Evolutionary conservation across 768 basidiomycete genomes (phyloP), one percentile per base, ranked within the genome.

Genomic region (Mrakia frigida): DNA sequence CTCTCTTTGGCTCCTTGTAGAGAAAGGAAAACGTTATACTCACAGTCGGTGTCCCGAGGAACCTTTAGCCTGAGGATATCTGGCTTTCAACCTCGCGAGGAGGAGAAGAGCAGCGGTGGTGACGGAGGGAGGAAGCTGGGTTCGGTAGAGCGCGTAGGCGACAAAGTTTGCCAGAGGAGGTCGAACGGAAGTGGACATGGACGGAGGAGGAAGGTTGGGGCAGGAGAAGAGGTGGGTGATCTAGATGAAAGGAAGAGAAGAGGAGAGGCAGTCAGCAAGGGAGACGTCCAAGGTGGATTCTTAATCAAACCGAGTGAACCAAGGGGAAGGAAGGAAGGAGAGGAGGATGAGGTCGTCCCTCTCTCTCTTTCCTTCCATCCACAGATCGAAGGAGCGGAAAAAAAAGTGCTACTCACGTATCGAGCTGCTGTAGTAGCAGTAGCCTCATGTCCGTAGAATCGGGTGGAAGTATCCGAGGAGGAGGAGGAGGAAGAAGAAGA

Each of bases 1-100:
- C n/a, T n/a, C n/a, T n/a, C n/a, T 37, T 63, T 6, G 2, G 5
- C 61, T 28, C 28, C 59, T 33, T 61, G 53, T 4, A 56, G 41
- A 7, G 16, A n/a, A 6, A n/a, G 18, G 39, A 18, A 3, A 13
- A 35, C 33, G 28, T 14, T 31, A 7, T 18, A 73, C 68, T 59
- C 56, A 75, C 21, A 97, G 85, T 0, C 93, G 88, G 81, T 97
- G 93, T 31, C 93, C 93, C 0, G 92, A 93, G 1, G 92, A 93
- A 16, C 94, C 93, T 37, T 91, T 88, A 10, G 93, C 93, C 9
- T 92, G 91, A 3, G 93, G 93, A 83, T 94, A 95, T n/a, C 93
- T 90, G 39, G 89, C 89, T 85, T 97, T 97, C 77, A 97, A 86
- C 25, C 93, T 88, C 79, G 91, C 89, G 14, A 97, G 87, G 37